Evolutionary conservation across 352 stramenopile species (phyloP).

Genomic region (Globisporangium viniferum): DNA sequence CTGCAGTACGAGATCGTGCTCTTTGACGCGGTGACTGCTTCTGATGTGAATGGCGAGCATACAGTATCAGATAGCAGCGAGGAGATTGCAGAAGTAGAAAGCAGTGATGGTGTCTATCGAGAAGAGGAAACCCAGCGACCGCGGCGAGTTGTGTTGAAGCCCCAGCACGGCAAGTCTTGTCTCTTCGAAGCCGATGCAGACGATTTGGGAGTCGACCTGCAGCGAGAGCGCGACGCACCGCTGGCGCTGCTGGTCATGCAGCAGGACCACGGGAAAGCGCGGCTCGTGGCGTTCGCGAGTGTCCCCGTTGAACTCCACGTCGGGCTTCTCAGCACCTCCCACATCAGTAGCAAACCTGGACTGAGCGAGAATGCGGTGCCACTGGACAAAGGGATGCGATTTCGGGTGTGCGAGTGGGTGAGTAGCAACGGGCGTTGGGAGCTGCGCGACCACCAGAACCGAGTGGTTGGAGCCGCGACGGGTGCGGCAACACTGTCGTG

Average conservation of each 20-base stretch:
- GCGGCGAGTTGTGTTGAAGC: slow-evolving; percentile 6
- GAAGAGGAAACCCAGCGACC: background rate
- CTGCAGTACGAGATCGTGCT: slow-evolving; percentile 52
- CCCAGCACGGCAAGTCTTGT: slow-evolving; percentile 45
- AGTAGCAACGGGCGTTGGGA: slow-evolving; percentile 32
- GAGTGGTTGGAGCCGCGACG: slow-evolving; percentile 18
- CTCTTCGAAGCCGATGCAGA: slow-evolving; percentile 39
- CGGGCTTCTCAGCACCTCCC: slow-evolving; percentile 8
- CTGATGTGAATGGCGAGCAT: background rate
- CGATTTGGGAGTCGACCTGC: slow-evolving; percentile 25
- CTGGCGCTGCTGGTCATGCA: slow-evolving; percentile 37
- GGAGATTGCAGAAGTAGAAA: background rate
- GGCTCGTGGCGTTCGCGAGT: slow-evolving; percentile 32
- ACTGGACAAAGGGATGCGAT: slow-evolving; percentile 10
- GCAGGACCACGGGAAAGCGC: slow-evolving; percentile 28
- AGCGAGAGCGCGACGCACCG: slow-evolving; percentile 21
- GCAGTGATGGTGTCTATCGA: background rate
- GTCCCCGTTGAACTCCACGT: slow-evolving; percentile 31
- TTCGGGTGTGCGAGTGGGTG: slow-evolving; percentile 45
- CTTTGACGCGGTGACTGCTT: slow-evolving; percentile 22
- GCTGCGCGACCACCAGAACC: slow-evolving; percentile 29
- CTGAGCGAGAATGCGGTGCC: background rate
- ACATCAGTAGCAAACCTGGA: background rate
- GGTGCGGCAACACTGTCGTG: slow-evolving; percentile 42
- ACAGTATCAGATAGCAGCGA: background rate